phyloP scores from a whole-genome alignment of 2,329 filamentous ascomycete genomes.

The Corynespora cassiicola region DNA sequence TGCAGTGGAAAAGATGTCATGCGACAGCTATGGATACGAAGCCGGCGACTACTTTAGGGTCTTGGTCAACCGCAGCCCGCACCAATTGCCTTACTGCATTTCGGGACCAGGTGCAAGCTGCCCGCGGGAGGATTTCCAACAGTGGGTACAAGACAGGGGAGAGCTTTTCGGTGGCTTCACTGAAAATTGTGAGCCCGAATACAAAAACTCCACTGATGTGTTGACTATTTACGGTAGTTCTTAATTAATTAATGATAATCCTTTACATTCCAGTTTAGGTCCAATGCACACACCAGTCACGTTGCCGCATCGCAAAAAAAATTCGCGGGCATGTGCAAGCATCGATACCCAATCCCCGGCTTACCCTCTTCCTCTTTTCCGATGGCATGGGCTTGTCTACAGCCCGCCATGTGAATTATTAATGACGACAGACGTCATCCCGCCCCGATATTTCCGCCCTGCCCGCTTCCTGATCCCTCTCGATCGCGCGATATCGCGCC shows the following conservation, averaged over 20 bases:
- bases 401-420: too few species aligned
- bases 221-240: slow-evolving; percentile 38
- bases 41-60: slow-evolving; percentile 60
- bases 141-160: slow-evolving; percentile 51
- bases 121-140: slow-evolving; percentile 49
- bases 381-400: too few species aligned
- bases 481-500: too few species aligned
- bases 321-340: too few species aligned
- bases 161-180: slow-evolving; percentile 53
- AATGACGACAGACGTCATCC: too few species aligned
- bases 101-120: slow-evolving; percentile 61
- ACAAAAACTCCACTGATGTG: slow-evolving; percentile 51
- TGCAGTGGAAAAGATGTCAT: slow-evolving; percentile 70
- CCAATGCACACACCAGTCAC: background rate
- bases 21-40: slow-evolving; percentile 62
- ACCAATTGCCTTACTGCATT: slow-evolving; percentile 55
- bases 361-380: too few species aligned
- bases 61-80: slow-evolving; percentile 58
- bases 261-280: background rate
- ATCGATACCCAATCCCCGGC: too few species aligned
- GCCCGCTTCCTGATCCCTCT: too few species aligned
- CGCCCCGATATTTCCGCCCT: too few species aligned
- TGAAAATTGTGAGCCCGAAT: slow-evolving; percentile 50
- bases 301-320: too few species aligned
- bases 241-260: slow-evolving; percentile 12